Conservation (phyloP, 129 eudicot species). For the Pseudognaphalium luteoalbum region DNA sequence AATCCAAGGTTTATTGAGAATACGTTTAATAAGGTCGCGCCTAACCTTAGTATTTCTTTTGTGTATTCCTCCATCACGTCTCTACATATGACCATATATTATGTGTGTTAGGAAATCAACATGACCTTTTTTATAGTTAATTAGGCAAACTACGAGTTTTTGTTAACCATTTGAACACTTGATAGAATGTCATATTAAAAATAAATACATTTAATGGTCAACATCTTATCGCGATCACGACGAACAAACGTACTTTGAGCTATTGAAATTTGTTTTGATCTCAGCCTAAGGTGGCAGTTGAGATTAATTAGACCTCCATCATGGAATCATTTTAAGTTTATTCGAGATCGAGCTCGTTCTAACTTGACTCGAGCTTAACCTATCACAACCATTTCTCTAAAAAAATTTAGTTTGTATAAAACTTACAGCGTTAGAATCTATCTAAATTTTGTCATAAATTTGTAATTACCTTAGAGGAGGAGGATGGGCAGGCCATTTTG, state of each 20-base stretch:
- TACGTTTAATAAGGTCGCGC: constrained; percentile 48
- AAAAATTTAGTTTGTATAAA: no score
- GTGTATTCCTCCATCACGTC: constrained; percentile 69
- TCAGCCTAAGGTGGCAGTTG: background rate
- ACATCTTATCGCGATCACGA: background rate
- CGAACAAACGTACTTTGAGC: background rate
- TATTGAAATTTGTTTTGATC: background rate
- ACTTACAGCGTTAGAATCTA: no score
- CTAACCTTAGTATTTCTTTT: constrained; percentile 47
- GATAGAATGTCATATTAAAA: no score
- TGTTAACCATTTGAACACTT: background rate
- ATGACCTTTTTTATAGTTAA: background rate
- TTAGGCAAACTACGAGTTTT: background rate
- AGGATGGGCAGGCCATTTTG: constrained; percentile 83
- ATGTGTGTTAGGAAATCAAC: background rate
- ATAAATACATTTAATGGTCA: background rate
- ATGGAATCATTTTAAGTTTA: background rate
- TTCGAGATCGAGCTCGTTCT: background rate
- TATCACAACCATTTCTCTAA: background rate
- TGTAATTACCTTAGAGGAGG: constrained; percentile 46
- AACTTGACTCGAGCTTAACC: background rate
- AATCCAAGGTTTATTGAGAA: constrained; percentile 63
- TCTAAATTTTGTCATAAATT: no score
- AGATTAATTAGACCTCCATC: background rate
- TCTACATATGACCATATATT: constrained; percentile 34